These are phyloP conservation scores for Austroboletus novae-zelandiae DNA, from an alignment of 1,284 basidiomycete genomes.

Conservation along the genomic window DNA sequence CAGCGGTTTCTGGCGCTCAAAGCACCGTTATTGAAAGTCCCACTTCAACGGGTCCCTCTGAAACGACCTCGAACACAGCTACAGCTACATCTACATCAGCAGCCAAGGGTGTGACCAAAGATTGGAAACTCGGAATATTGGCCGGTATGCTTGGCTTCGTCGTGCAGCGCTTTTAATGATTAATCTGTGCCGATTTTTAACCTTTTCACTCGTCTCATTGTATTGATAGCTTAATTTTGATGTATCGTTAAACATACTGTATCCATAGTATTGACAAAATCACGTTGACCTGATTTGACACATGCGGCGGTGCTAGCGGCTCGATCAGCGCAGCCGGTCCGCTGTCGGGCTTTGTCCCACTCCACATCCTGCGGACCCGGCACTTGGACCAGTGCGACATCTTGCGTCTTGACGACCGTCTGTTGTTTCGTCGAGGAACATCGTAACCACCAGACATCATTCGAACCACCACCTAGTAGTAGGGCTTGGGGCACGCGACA, in stretches of 20 bases:
- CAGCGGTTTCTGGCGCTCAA: constrained; percentile 23
- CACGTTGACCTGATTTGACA: too few relatives aligned
- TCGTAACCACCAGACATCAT: neutral
- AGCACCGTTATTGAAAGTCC: constrained; percentile 20
- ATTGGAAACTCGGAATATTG: constrained; percentile 8
- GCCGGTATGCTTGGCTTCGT: constrained; percentile 1
- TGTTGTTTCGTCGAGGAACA: neutral
- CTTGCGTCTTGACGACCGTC: neutral
- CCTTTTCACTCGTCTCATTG: neutral
- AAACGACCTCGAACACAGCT: too few relatives aligned
- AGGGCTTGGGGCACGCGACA: neutral
- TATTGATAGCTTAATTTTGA: constrained; percentile 6
- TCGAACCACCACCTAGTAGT: neutral
- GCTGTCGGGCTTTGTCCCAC: neutral
- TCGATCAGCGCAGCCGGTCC: neutral
- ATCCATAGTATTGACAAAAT: neutral
- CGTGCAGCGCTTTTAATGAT: too few relatives aligned
- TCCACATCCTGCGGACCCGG: constrained; percentile 1
- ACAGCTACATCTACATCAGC: neutral
- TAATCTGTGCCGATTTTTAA: too few relatives aligned
- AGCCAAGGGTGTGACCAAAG: neutral
- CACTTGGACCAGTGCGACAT: neutral
- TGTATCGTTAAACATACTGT: neutral
- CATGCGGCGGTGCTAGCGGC: neutral
- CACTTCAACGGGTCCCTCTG: neutral